Evolutionary conservation across 2,329 filamentous ascomycete genomes (phyloP), one percentile per base, ranked within the genome.

Genomic region (Ophiostoma australiae): DNA sequence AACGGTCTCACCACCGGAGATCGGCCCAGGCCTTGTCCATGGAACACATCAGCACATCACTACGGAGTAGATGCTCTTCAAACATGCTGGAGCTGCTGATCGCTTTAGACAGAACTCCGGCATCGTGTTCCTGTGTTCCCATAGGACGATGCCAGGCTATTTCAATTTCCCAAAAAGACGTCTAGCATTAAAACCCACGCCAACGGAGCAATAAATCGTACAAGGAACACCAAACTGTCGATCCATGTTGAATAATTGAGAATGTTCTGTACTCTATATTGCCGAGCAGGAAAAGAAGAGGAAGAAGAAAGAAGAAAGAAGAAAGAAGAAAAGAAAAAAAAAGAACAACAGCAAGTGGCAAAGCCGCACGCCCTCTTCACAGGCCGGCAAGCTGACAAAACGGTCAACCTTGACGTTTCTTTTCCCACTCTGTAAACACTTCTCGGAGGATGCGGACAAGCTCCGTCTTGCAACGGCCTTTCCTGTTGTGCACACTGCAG

Each of bases 1-100:
- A 66, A 66, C 61, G 61, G 61, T 66, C 33, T 37, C 31, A 37
- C 61, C 61, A 37, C 35, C 61, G 61, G 61, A 39, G 61, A 37
- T 65, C 11, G 31, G 27, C 33, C 55, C 33, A n/a, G 52, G 23
- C 58, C 58, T 63, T 39, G 61, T 20, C 58, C 58, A 33, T 65
- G 31, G 31, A 65, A n/a, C 58, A 35, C 58, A 65, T 27, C 23
- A 31, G 52, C 52, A 58, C 52, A 31, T 58, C 48, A 23, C 48
- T 55, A 31, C 27, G 27, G 27, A 31, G 27, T 31, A 55, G 20
- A 23, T 3, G n/a, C 48, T 55, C 27, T 23, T 55, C n/a, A 17
- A 10, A 55, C 48, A 23, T 27, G n/a, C 15, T 39, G 13, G 13
- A 39, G 13, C 44, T 7, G 20, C 44, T 48, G 4, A 48, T 48